Conservation (phyloP, 306 rosid species). For the Notholithocarpus densiflorus region DNA sequence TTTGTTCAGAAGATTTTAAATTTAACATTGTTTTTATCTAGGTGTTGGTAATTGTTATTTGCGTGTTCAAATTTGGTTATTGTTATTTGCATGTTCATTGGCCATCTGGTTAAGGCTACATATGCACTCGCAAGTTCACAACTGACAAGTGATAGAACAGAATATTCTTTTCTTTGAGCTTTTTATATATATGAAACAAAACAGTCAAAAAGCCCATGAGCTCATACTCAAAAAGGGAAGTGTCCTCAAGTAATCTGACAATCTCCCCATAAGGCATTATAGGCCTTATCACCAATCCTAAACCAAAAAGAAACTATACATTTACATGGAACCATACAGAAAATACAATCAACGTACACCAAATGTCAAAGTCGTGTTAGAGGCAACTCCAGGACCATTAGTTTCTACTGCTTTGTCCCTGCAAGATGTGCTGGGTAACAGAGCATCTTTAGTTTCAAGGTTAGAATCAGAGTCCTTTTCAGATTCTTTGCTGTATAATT, state of each 20-base stretch:
- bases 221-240: constrained; percentile 6
- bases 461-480: neutral
- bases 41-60: neutral
- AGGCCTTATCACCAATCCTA: neutral
- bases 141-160: too few relatives aligned
- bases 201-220: neutral
- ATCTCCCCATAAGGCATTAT: neutral
- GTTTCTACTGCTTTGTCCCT: constrained; percentile 34
- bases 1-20: neutral
- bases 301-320: constrained; percentile 24
- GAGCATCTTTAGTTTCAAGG: constrained; percentile 8
- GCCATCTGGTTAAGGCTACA: too few relatives aligned
- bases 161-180: neutral
- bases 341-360: constrained; percentile 48
- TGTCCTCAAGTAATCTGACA: neutral
- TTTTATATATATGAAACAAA: neutral
- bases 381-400: constrained; percentile 14
- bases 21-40: neutral
- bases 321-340: constrained; percentile 1
- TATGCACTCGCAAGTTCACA: neutral
- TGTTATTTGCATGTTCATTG: too few relatives aligned
- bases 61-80: neutral
- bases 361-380: constrained; percentile 33
- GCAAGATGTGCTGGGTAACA: constrained; percentile 27
- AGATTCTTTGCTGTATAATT: constrained; percentile 8